Evolutionary conservation across 1,284 basidiomycete species (phyloP), one percentile per base, ranked within the genome.

Genomic region (Flammula alnicola): DNA sequence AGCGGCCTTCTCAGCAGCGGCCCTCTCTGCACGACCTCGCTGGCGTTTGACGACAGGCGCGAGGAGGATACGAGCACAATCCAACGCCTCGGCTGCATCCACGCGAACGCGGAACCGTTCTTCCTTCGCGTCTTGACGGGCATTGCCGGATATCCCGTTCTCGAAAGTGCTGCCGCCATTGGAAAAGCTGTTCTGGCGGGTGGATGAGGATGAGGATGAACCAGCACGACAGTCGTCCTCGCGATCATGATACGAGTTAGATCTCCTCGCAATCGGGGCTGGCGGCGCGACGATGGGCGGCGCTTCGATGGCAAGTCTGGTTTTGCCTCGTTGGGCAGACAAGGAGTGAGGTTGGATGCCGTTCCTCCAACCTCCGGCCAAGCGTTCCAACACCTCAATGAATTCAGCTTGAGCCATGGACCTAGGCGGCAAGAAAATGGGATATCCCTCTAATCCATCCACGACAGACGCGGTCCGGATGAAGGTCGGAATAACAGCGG

Each of bases 321-420:
- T 68, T 52, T 72, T 75, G 57, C 69, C 69, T 35, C 64, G 60
- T 23, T 63, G 56, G 31, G 58, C 65, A 46, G 68, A 69, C 51
- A 75, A 66, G 12, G 79, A 79, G 67, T 84, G 80, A 3, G 78
- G 75, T 54, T 79, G 75, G n/a, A 76, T 67, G 12, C 84, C 89
- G 27, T 71, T 72, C 49, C 66, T 75, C 87, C 87, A 91, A 1
- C 88, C 84, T 19, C 75, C 69, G 0, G 87, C 83, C 32, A 93
- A 79, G 5, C 90, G 79, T 59, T 92, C 89, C 47, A 92, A 73
- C 7, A 88, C 75, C 63, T 93, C 91, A 47, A 89, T 70, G 58
- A 91, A 92, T 67, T 93, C 90, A 8, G 89, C 88, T 61, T 93
- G 90, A 0, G 86, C 83, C 84, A 92, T 89, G 11, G 88, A 91